Conservation (phyloP, 2,329 filamentous ascomycete genomes). For the Ophiostoma sp. region DNA sequence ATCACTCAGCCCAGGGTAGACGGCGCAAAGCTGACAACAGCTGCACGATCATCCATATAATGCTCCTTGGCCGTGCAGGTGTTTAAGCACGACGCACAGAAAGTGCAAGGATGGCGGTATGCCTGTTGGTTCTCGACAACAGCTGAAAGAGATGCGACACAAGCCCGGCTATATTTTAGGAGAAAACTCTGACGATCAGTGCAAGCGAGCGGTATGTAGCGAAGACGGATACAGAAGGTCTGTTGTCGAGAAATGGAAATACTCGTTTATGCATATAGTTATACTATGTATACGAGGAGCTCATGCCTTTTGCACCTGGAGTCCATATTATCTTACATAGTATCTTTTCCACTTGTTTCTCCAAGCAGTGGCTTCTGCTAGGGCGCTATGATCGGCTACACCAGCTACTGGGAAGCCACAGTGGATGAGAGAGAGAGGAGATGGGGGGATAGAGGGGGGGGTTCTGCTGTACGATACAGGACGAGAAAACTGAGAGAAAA, state of each 20-base stretch:
- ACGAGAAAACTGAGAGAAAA: neutral
- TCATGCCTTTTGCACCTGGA: neutral
- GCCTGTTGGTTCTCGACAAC: neutral
- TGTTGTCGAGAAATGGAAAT: neutral
- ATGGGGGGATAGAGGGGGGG: neutral
- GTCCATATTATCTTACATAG: neutral
- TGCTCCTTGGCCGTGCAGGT: neutral
- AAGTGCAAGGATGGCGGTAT: neutral
- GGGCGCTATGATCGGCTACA: neutral
- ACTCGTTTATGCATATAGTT: neutral
- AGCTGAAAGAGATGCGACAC: neutral
- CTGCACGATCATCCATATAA: neutral
- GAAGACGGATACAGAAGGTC: neutral
- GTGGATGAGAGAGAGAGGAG: neutral
- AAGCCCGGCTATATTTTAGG: neutral
- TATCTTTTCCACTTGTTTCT: neutral
- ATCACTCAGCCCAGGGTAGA: neutral
- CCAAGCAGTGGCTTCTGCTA: neutral
- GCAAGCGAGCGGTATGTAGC: neutral
- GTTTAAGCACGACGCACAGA: neutral
- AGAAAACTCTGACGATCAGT: constrained; percentile 6
- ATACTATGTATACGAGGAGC: neutral
- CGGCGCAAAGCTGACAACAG: neutral
- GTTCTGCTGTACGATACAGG: no score
- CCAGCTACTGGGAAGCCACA: neutral